phyloP scores from a whole-genome alignment of 768 basidiomycete genomes.

The Pisolithus sp. region DNA sequence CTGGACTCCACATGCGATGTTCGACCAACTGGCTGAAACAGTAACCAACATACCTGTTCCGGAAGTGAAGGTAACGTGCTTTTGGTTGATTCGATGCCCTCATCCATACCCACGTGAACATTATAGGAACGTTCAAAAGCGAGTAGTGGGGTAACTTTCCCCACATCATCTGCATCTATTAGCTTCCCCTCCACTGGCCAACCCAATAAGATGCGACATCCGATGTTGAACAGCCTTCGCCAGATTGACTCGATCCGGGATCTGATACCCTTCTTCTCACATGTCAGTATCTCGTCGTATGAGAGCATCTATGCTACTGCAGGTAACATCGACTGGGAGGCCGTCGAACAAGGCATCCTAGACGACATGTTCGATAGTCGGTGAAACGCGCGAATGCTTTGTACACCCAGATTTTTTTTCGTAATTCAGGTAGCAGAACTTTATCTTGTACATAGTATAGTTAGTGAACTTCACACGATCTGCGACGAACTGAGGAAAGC shows the following conservation, averaged over 20 bases:
- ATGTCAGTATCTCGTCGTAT: slow-evolving; percentile 82
- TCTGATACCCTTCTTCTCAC: slow-evolving; percentile 84
- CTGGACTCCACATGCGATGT: slow-evolving; percentile 79
- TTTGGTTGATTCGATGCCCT: background rate
- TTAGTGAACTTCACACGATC: too few species aligned
- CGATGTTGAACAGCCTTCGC: slow-evolving; percentile 59
- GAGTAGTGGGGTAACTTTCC: slow-evolving; percentile 18
- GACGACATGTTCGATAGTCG: slow-evolving; percentile 89
- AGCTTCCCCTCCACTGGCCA: slow-evolving; percentile 27
- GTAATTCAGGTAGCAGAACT: too few species aligned
- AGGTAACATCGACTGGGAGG: slow-evolving; percentile 83
- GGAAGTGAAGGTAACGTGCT: slow-evolving; percentile 23
- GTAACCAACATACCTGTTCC: slow-evolving; percentile 58
- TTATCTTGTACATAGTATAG: too few species aligned
- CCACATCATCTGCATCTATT: slow-evolving; percentile 14
- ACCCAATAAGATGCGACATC: slow-evolving; percentile 57
- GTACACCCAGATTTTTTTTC: too few species aligned
- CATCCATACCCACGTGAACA: background rate
- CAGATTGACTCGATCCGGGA: slow-evolving; percentile 83
- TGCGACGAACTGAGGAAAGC: too few species aligned
- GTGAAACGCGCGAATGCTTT: slow-evolving; percentile 19
- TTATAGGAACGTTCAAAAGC: slow-evolving; percentile 22
- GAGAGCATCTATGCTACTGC: slow-evolving; percentile 84
- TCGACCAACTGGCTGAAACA: slow-evolving; percentile 86
- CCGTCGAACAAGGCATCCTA: slow-evolving; percentile 74